Base-by-base conservation (phyloP, 352 stramenopile genomes). In the Saprolegnia parasitica region DNA sequence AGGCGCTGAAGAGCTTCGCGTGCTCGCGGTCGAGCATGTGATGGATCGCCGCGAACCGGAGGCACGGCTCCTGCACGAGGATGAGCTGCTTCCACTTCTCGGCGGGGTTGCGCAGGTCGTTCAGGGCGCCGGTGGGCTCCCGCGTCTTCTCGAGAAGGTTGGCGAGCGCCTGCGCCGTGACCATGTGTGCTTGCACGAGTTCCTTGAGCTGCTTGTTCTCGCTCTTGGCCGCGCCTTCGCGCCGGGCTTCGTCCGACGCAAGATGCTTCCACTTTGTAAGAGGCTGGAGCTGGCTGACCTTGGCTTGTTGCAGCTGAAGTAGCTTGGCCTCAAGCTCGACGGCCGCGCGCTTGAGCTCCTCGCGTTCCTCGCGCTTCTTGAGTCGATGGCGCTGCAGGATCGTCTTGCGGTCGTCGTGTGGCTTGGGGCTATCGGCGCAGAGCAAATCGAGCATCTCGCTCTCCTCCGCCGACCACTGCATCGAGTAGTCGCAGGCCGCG, bases 201-300 rank as follows among this genome's bases (percentile, higher is more conserved):
- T 60, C 52, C 20, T 60, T 60, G 11, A 60, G 35, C n/a, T 42
- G 24, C 35, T 60, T 60, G 35, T 60, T 60, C 20, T 60, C 52
- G 13, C 13, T 60, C n/a, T 40, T 60, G 24, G 52, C 24, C 35
- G 13, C 13, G 11, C 11, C 16, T 24, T 60, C 52, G 9, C 52
- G 52, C 13, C 24, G 24, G 16, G 52, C 52, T 24, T 60, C 52
- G 24, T 35, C 24, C 3, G 52, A 60, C 10, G 52, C 52, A 3
- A 60, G 20, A 3, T 42, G 24, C 35, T 35, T 42, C 52, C 52
- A 60, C 35, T 60, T 60, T 16, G 24, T 60, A 16, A 11, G 13
- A 60, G 52, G 52, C 24, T 6, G 24, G 4, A 20, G 52, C 52
- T 2, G 52, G 2, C 3, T 60, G 13, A 42, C 52, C 9, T 60